Conservation (phyloP, 768 basidiomycete genomes). For the Trametes elegans region DNA sequence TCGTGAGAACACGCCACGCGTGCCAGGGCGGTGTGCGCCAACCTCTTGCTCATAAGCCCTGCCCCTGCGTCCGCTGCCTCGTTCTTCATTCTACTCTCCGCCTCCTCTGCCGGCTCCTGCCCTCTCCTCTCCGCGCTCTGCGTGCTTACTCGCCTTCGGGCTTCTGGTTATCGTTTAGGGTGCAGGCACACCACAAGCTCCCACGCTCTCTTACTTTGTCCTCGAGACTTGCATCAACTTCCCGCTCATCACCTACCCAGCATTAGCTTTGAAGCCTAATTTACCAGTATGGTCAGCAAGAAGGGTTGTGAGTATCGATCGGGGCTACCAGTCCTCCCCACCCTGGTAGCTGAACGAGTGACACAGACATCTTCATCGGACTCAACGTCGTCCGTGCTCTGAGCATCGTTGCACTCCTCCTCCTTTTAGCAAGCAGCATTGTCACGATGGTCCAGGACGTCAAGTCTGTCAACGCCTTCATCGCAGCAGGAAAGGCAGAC, state of each 20-base stretch:
- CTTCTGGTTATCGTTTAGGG: conserved; percentile 12
- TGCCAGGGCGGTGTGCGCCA: background rate
- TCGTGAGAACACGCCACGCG: conserved; percentile 1
- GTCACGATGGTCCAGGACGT: conserved; percentile 73
- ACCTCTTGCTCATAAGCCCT: conserved; percentile 10
- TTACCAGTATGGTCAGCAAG: conserved; percentile 15
- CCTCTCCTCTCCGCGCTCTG: conserved; percentile 5
- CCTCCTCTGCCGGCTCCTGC: conserved; percentile 6
- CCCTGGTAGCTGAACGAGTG: too few relatives aligned
- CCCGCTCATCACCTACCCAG: background rate
- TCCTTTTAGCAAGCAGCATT: conserved; percentile 45
- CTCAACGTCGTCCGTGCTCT: conserved; percentile 78
- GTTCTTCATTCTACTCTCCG: conserved; percentile 14
- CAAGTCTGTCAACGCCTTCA: conserved; percentile 69
- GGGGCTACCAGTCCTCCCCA: too few relatives aligned
- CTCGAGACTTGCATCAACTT: background rate
- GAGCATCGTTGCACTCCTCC: conserved; percentile 33
- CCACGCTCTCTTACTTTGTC: conserved; percentile 9
- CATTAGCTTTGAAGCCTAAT: background rate
- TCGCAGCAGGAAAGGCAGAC: conserved; percentile 36
- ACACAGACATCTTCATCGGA: conserved; percentile 61
- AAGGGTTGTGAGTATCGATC: conserved; percentile 17
- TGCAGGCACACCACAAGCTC: conserved; percentile 18
- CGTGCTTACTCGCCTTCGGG: conserved; percentile 10
- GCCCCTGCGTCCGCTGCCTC: background rate